These are phyloP conservation scores for Millerozyma miso DNA, from an alignment of 805 yeast genomes.

Conservation along the genomic window DNA sequence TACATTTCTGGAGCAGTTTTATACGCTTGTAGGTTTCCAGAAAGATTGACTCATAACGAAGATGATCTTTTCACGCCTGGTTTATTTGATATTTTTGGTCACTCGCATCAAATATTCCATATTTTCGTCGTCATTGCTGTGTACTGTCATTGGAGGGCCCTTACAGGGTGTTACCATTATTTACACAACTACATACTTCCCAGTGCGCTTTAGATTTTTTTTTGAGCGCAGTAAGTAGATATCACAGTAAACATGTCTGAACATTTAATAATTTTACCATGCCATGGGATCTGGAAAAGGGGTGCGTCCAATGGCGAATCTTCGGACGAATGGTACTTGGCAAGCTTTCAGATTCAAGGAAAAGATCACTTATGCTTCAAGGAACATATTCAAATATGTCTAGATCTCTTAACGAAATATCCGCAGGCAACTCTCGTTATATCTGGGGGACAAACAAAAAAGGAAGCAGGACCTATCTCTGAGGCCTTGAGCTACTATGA, in stretches of 20 bases:
- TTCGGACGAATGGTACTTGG: slow-evolving; percentile 61
- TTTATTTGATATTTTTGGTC: slow-evolving; percentile 63
- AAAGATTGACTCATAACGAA: slow-evolving; percentile 41
- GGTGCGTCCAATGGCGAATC: slow-evolving; percentile 40
- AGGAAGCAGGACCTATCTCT: slow-evolving; percentile 47
- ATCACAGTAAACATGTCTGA: not conserved
- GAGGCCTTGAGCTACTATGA: slow-evolving; percentile 58
- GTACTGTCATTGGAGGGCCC: slow-evolving; percentile 63
- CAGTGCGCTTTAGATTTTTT: not conserved
- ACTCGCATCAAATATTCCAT: slow-evolving; percentile 85
- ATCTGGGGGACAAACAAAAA: slow-evolving; percentile 74
- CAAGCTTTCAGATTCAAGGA: slow-evolving; percentile 64
- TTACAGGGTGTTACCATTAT: slow-evolving; percentile 51
- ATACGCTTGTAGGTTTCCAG: slow-evolving; percentile 80
- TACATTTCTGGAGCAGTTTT: slow-evolving; percentile 77
- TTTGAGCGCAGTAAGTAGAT: not conserved
- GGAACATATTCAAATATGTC: slow-evolving; percentile 51
- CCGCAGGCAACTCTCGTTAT: slow-evolving; percentile 36
- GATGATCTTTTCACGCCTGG: slow-evolving; percentile 17
- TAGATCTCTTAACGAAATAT: slow-evolving; percentile 31
- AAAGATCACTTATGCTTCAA: slow-evolving; percentile 64
- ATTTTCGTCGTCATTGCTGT: slow-evolving; percentile 75
- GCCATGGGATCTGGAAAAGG: slow-evolving; percentile 60
- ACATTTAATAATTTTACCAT: slow-evolving; percentile 35
- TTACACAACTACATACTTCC: slow-evolving; percentile 30